Base-by-base conservation (phyloP, 2,329 filamentous ascomycete genomes). In the Phoma sp. region DNA sequence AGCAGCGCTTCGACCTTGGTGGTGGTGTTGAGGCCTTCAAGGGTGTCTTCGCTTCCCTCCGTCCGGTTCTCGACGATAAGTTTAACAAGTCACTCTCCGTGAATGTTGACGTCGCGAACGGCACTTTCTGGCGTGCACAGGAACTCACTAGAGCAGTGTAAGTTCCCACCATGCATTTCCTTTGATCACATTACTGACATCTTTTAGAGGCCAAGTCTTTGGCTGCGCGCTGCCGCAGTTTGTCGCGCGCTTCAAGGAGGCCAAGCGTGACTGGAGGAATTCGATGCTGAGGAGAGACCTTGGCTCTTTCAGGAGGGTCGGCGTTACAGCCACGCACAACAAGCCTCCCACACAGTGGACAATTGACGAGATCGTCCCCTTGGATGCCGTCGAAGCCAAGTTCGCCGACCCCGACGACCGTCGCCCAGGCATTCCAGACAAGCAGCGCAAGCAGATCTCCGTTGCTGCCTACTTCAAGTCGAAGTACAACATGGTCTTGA, bases 91-190 rank as follows among this genome's bases (percentile, higher is more conserved):
- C 85, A 8, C 81, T 98, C 6, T 86, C 90, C 0, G 79, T 99
- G 71, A 98, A 97, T 65, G 86, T 96, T 10, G 94, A 99, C 68
- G 89, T 96, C 27, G 89, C 93, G 52, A 96, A 98, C 70, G 90
- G 91, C 0, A 90, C 90, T 12, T 99, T 99, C 78, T 98, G 91
- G 89, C 82, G 80, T 33, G 56, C 74, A 1, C 68, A 73, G 35
- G 60, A 63, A 21, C 64, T 76, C 7, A 58, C 56, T n/a, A 71
- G 74, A 31, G 29, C 29, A 4, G 6, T 27, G 72, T 76, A 36
- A 56, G 45, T 45, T 15, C 13, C 7, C 1, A 36, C 1, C 22
- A 13, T 24, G 4, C 9, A n/a, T 6, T 22, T 21, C n/a, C n/a
- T 43, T n/a, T 9, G 21, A 22, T 19, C 13, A 6, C 19, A 3